Conservation (phyloP, 352 stramenopile species). For the Bremia lactucae region DNA sequence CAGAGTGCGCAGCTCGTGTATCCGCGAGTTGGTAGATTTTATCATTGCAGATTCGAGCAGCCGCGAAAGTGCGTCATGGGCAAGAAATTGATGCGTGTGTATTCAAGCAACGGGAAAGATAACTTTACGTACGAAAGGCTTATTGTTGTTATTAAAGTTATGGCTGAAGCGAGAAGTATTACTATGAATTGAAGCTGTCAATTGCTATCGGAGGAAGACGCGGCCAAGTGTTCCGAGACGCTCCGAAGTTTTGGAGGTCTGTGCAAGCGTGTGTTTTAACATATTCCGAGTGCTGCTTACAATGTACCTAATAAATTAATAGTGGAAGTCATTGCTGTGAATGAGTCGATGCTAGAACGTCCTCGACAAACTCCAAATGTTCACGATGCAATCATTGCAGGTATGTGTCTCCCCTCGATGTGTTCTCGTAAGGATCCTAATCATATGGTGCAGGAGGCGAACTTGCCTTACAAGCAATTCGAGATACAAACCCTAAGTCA, state of each 20-base stretch:
- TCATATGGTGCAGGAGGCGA: conserved; percentile 8
- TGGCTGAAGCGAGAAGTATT: background rate
- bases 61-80: conserved; percentile 36
- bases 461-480: conserved; percentile 17
- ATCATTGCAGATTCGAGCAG: conserved; percentile 39
- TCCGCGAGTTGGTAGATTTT: conserved; percentile 25
- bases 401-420: conserved; percentile 3
- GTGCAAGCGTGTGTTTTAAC: too few species aligned
- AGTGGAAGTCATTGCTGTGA: conserved; percentile 27
- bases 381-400: conserved; percentile 8
- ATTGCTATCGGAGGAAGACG: conserved; percentile 21
- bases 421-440: background rate
- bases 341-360: conserved; percentile 13
- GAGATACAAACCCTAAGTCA: conserved; percentile 7
- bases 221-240: conserved; percentile 13
- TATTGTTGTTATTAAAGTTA: background rate
- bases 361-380: background rate
- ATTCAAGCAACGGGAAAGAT: conserved; percentile 30
- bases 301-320: background rate
- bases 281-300: background rate
- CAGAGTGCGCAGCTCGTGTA: conserved; percentile 40
- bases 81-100: conserved; percentile 31
- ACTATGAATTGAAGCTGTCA: conserved; percentile 9
- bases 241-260: conserved; percentile 25
- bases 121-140: conserved; percentile 32